Conservation (phyloP, 2,329 filamentous ascomycete genomes). For the Apiospora saccharicola region DNA sequence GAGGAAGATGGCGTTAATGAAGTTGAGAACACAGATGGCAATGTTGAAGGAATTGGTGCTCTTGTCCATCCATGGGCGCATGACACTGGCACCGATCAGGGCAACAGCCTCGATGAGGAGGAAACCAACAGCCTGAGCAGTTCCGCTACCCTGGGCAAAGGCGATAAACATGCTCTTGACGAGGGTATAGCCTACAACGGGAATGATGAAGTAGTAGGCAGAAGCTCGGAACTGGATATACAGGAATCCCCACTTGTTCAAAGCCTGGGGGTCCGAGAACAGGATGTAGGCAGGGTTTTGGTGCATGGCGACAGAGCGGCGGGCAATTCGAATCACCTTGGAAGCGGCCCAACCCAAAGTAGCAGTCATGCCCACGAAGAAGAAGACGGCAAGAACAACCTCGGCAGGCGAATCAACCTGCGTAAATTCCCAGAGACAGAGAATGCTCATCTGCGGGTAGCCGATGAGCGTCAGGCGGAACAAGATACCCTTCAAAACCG, state of each 20-base stretch:
- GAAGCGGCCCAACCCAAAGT: slow-evolving; percentile 80
- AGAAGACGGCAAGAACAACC: slow-evolving; percentile 80
- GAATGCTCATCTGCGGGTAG: slow-evolving; percentile 83
- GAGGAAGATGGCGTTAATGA: slow-evolving; percentile 81
- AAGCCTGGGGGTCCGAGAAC: slow-evolving; percentile 82
- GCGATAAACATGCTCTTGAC: slow-evolving; percentile 85
- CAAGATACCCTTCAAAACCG: slow-evolving; percentile 84
- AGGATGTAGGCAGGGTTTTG: slow-evolving; percentile 91
- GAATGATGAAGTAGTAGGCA: slow-evolving; percentile 87
- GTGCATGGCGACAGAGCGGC: slow-evolving; percentile 83
- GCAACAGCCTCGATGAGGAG: slow-evolving; percentile 77
- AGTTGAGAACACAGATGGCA: slow-evolving; percentile 81
- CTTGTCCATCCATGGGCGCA: slow-evolving; percentile 95
- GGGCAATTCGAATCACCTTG: slow-evolving; percentile 83
- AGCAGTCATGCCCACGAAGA: slow-evolving; percentile 76
- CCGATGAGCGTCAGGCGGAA: slow-evolving; percentile 85
- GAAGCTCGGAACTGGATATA: slow-evolving; percentile 91
- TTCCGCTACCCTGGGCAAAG: slow-evolving; percentile 71
- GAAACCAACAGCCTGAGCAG: slow-evolving; percentile 77
- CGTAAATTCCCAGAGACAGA: slow-evolving; percentile 88
- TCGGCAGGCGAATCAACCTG: slow-evolving; percentile 79
- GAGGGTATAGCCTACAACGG: slow-evolving; percentile 74
- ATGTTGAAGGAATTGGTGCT: slow-evolving; percentile 93
- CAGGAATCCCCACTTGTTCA: slow-evolving; percentile 93
- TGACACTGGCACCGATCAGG: slow-evolving; percentile 74